Percentiles rank a stretch among this genome's conserved stretches.
phyloP scores from a whole-genome alignment of 2,329 filamentous ascomycete genomes.

The Tolypocladium tropicale region DNA sequence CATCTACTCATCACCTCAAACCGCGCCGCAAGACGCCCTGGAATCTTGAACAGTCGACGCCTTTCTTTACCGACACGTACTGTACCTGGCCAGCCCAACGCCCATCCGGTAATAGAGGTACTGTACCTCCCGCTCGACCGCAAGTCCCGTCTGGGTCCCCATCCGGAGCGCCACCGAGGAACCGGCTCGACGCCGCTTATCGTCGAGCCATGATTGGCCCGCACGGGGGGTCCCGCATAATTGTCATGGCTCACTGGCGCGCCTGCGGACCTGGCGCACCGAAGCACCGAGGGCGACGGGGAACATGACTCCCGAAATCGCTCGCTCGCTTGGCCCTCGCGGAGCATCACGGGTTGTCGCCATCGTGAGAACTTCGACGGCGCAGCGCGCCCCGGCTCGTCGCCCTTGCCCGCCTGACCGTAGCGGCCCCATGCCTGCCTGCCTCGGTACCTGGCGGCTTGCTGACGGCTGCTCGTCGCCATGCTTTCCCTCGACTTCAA shows the following conservation, averaged over 20 bases:
- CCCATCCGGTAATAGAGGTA: background rate
- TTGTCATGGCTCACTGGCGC: slow-evolving; percentile 6
- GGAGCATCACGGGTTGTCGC: slow-evolving; percentile 6
- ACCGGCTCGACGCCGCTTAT: slow-evolving; percentile 15
- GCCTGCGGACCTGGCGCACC: background rate
- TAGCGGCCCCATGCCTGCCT: slow-evolving; percentile 3
- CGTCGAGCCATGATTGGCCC: slow-evolving; percentile 17
- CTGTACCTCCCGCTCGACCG: background rate
- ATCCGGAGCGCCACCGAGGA: slow-evolving; percentile 2
- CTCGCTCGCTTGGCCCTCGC: background rate
- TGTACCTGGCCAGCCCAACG: background rate
- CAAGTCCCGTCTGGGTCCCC: background rate
- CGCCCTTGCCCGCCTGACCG: background rate
- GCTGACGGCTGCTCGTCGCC: background rate
- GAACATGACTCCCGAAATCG: background rate
- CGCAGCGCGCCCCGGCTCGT: background rate
- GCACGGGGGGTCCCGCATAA: slow-evolving; percentile 19
- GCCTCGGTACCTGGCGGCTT: slow-evolving; percentile 1
- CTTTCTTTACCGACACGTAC: background rate
- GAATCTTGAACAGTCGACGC: background rate
- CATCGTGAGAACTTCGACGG: background rate
- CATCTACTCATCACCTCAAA: background rate
- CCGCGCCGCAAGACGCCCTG: background rate
- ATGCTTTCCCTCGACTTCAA: too few relatives aligned
- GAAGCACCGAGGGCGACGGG: background rate